Evolutionary conservation across 805 yeast species (phyloP), one percentile per base, ranked within the genome.

Genomic region (Saccharomycopsis selenospora): DNA sequence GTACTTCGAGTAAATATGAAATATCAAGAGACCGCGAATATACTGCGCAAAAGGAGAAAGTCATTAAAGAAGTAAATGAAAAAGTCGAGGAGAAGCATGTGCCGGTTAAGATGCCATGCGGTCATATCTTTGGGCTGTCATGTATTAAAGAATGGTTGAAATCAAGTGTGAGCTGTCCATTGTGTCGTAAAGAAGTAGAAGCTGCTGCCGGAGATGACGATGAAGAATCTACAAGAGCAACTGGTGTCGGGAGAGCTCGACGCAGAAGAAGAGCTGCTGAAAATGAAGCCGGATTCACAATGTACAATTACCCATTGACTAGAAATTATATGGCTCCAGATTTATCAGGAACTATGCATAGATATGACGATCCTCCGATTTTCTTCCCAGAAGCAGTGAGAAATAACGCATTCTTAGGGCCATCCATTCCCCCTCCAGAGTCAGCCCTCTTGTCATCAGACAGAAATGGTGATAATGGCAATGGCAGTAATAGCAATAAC

Each of bases 121-220:
- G 79, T 6, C 99, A 91, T 60, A 61, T 80, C 0, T 91, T 93
- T 69, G 98, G 99, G 4, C 73, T 80, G 53, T 75, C 77, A n/a
- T 91, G 99, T 67, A 68, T 89, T 22, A 76, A 71, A 50, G 86
- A 83, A 57, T 91, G 99, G 99, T 75, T 91, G 45, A 75, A 73
- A 52, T 67, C 76, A 22, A 80, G 84, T 57, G 74, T 77, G 26
- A 77, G 87, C 2, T 90, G 98, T 62, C 99, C 99, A 0, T 65
- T 91, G 42, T 91, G 99, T 62, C 48, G 56, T 6, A 50, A 46
- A 38, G 50, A 46, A 28, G 56, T 53, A 8, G 54, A 53, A 23
- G 29, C 25, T 23, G 17, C 42, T 11, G 17, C 11, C 18, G 18
- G 40, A 8, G 10, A 7, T 8, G 40, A 7, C 40, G 40, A 7